phyloP scores from a whole-genome alignment of 2,329 filamentous ascomycete species.

The Aphanoascus verrucosus region DNA sequence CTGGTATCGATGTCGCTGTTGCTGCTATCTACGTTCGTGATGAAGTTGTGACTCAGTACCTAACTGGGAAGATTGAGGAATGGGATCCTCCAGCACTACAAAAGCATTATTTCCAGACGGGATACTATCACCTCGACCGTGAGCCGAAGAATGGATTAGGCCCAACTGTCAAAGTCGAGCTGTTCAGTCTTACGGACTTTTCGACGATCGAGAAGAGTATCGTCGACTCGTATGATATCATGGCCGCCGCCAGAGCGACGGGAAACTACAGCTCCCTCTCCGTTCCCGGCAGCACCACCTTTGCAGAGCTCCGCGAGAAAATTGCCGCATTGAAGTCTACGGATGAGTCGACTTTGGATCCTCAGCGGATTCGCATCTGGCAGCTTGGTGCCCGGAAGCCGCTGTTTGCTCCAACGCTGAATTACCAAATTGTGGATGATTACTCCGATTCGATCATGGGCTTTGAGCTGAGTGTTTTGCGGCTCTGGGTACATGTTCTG shows the following conservation, averaged over 20 bases:
- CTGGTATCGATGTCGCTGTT: slow-evolving; percentile 43
- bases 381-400: slow-evolving; percentile 29
- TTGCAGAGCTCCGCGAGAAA: slow-evolving; percentile 31
- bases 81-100: slow-evolving; percentile 39
- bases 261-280: slow-evolving; percentile 16
- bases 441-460: slow-evolving; percentile 23
- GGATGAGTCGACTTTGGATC: slow-evolving; percentile 18
- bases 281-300: slow-evolving; percentile 17
- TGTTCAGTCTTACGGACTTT: slow-evolving; percentile 31
- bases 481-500: slow-evolving; percentile 33
- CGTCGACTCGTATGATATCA: slow-evolving; percentile 37
- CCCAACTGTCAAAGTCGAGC: slow-evolving; percentile 28
- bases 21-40: slow-evolving; percentile 47
- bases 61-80: slow-evolving; percentile 36
- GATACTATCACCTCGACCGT: slow-evolving; percentile 10
- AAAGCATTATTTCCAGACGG: slow-evolving; percentile 32
- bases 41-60: slow-evolving; percentile 35
- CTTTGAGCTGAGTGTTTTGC: slow-evolving; percentile 21
- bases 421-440: slow-evolving; percentile 27
- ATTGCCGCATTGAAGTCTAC: slow-evolving; percentile 26
- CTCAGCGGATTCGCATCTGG: slow-evolving; percentile 34
- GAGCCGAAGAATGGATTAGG: slow-evolving; percentile 9
- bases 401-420: slow-evolving; percentile 26
- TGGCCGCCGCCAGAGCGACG: slow-evolving; percentile 28
- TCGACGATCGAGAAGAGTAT: slow-evolving; percentile 25